These are phyloP conservation scores for Rhodocollybia butyracea DNA, from an alignment of 768 basidiomycete species.

Conservation along the genomic window DNA sequence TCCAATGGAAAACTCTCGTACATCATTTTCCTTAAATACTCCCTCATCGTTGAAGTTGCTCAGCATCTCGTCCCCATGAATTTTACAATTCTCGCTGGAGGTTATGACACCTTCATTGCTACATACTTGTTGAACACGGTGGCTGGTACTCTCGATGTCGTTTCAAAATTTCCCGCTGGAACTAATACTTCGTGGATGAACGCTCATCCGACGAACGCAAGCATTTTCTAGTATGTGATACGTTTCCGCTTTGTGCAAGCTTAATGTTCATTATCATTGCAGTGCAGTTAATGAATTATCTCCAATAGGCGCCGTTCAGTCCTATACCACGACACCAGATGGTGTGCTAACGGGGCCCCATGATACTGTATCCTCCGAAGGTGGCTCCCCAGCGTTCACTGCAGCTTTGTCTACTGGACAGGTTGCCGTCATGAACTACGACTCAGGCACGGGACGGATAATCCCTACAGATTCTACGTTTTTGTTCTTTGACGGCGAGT, in stretches of 20 bases:
- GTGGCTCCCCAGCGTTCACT: slow-evolving; percentile 48
- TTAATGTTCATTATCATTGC: neutral
- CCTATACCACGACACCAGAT: slow-evolving; percentile 42
- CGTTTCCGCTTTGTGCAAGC: neutral
- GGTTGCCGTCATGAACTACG: slow-evolving; percentile 52
- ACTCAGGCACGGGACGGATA: slow-evolving; percentile 33
- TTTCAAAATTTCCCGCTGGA: slow-evolving; percentile 42
- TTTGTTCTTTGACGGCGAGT: slow-evolving; percentile 29
- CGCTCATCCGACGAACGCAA: slow-evolving; percentile 48
- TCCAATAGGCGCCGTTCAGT: slow-evolving; percentile 43
- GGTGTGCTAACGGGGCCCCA: slow-evolving; percentile 36
- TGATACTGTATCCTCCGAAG: slow-evolving; percentile 45
- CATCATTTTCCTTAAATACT: too few relatives aligned
- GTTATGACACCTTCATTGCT: slow-evolving; percentile 42
- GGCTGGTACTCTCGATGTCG: slow-evolving; percentile 40
- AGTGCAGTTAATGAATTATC: slow-evolving; percentile 54
- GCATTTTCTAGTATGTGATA: slow-evolving; percentile 48
- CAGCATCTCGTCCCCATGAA: slow-evolving; percentile 24
- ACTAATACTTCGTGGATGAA: slow-evolving; percentile 58
- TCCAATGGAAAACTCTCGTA: too few relatives aligned
- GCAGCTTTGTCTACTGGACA: slow-evolving; percentile 49
- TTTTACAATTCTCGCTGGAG: slow-evolving; percentile 47
- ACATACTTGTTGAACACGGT: slow-evolving; percentile 51
- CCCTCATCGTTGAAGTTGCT: neutral
- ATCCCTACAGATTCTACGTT: slow-evolving; percentile 33